These are phyloP conservation scores for Tremella fuciformis DNA, from an alignment of 768 basidiomycete genomes.

Conservation along the genomic window DNA sequence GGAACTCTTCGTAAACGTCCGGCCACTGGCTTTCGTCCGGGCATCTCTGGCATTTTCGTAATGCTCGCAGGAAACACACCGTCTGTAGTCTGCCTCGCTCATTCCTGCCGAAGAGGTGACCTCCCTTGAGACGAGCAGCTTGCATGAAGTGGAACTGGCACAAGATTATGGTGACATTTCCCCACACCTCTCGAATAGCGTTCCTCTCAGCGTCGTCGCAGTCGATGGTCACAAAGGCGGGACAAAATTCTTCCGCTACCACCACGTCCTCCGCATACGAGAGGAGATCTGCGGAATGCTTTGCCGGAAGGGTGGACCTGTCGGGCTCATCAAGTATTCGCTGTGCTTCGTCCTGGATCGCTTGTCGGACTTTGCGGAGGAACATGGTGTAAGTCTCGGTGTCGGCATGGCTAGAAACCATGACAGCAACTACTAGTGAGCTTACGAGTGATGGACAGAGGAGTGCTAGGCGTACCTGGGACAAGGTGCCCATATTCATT, in stretches of 20 bases:
- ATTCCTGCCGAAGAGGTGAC: constrained; percentile 4
- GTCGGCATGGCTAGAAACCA: constrained; percentile 1
- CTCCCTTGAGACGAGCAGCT: neutral
- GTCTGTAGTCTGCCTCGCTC: too few species aligned
- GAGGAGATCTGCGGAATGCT: neutral
- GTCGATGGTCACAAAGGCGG: constrained; percentile 15
- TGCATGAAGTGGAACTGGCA: constrained; percentile 20
- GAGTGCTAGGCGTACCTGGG: constrained; percentile 4
- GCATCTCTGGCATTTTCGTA: constrained; percentile 14
- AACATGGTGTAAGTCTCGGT: constrained; percentile 3
- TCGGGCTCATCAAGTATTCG: neutral
- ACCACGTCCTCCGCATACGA: neutral
- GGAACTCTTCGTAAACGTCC: neutral
- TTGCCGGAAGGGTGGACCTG: neutral
- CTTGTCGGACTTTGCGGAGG: neutral
- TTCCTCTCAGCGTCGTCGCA: constrained; percentile 9
- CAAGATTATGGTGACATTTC: neutral
- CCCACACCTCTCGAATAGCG: constrained; percentile 7
- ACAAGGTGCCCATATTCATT: too few species aligned
- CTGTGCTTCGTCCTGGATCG: neutral
- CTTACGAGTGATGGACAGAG: neutral
- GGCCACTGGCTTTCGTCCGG: neutral
- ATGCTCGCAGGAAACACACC: too few species aligned
- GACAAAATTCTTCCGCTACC: neutral
- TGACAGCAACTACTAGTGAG: constrained; percentile 4